These are phyloP conservation scores for Xanthoceras sorbifolium DNA, from an alignment of 345 rosid species.

Conservation along the genomic window DNA sequence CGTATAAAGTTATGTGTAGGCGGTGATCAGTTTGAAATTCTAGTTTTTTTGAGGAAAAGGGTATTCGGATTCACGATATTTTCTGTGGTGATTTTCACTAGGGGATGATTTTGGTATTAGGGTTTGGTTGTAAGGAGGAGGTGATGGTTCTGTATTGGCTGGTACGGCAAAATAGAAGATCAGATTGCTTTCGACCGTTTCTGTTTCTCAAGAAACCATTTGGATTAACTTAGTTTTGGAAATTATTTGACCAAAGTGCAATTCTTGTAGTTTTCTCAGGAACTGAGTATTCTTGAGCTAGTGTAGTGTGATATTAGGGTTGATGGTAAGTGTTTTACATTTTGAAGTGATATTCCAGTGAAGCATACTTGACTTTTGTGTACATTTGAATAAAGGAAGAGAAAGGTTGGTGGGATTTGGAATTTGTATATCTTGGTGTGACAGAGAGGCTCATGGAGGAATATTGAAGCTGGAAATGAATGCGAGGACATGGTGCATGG, in stretches of 20 bases:
- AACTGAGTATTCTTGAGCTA: constrained; percentile 21
- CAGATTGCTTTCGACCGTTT: constrained; percentile 29
- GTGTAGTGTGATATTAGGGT: constrained; percentile 16
- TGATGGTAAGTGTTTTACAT: constrained; percentile 16
- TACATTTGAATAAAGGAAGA: constrained; percentile 15
- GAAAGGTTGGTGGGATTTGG: constrained; percentile 21
- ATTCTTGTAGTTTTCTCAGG: constrained; percentile 16
- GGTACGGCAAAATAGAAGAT: constrained; percentile 26
- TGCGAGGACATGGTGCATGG: constrained; percentile 71
- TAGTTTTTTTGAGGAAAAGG: constrained; percentile 15
- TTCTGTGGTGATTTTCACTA: constrained; percentile 23
- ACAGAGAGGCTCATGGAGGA: constrained; percentile 30
- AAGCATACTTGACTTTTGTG: constrained; percentile 20
- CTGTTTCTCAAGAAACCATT: constrained; percentile 35
- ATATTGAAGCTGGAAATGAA: constrained; percentile 51
- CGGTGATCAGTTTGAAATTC: constrained; percentile 15
- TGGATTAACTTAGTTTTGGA: constrained; percentile 36
- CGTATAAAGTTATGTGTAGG: constrained; percentile 26
- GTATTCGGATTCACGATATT: constrained; percentile 21
- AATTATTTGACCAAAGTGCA: constrained; percentile 16
- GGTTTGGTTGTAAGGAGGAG: constrained; percentile 30
- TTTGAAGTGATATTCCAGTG: constrained; percentile 23
- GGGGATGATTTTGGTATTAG: constrained; percentile 36
- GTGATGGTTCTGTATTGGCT: constrained; percentile 36
- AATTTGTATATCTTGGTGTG: constrained; percentile 21